Percentiles rank a stretch among this genome's conserved stretches.
phyloP scores from a whole-genome alignment of 768 basidiomycete species.

The Hemileccinum impolitum region DNA sequence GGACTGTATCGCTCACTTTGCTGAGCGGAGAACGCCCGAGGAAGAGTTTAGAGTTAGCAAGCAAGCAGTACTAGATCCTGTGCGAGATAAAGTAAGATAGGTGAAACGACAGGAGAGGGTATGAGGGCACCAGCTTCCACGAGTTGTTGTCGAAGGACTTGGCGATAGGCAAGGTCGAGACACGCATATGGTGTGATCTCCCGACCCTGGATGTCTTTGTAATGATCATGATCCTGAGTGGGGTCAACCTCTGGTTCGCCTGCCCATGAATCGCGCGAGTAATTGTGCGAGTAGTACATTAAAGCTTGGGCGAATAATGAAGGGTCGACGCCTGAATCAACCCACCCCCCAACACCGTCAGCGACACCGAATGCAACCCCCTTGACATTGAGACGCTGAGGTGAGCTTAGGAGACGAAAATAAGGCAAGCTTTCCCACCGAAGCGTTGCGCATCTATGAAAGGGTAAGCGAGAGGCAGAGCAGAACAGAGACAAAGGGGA shows the following conservation, averaged over 20 bases:
- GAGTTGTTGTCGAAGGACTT: slow-evolving; percentile 62
- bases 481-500: neutral
- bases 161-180: slow-evolving; percentile 67
- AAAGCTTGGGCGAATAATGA: slow-evolving; percentile 88
- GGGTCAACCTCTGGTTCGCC: slow-evolving; percentile 84
- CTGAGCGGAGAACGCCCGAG: slow-evolving; percentile 69
- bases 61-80: slow-evolving; percentile 85
- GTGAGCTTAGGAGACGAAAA: slow-evolving; percentile 16
- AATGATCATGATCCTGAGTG: slow-evolving; percentile 65
- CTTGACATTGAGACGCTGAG: slow-evolving; percentile 36
- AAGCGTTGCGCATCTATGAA: slow-evolving; percentile 68
- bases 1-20: slow-evolving; percentile 52
- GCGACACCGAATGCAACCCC: slow-evolving; percentile 81
- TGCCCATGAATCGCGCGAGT: slow-evolving; percentile 70
- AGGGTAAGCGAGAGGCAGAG: slow-evolving; percentile 3
- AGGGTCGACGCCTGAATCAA: slow-evolving; percentile 77
- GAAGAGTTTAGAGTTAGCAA: slow-evolving; percentile 71
- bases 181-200: slow-evolving; percentile 66
- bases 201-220: slow-evolving; percentile 65
- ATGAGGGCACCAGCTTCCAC: slow-evolving; percentile 47
- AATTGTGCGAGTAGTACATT: slow-evolving; percentile 82
- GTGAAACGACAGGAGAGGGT: slow-evolving; percentile 15
- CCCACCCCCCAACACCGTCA: slow-evolving; percentile 95
- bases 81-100: neutral
- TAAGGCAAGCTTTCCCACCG: slow-evolving; percentile 50